Evolutionary conservation across 805 yeast species (phyloP), one percentile per base, ranked within the genome.

Genomic region (Lachancea kluyveri): DNA sequence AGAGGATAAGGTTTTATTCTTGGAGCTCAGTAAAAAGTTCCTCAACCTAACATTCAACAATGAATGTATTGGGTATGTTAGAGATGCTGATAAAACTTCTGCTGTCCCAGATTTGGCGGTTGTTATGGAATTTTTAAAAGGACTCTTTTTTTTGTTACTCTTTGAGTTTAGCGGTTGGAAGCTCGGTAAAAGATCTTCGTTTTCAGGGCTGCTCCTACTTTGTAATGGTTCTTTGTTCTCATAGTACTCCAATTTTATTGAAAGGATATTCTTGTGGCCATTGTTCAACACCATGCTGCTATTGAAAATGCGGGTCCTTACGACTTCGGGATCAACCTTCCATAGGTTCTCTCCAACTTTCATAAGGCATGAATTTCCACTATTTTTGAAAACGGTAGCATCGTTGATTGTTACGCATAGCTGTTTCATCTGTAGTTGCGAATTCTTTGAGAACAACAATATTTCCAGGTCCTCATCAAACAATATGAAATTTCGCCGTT

Each of bases 261-360:
- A n/a, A n/a, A 31, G 12, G 14, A 46, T 17, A 30, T 55, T 55
- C 28, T 48, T 48, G 30, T 48, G 48, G 2, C 57, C 59, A 38
- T 54, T 54, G 33, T 54, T 55, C 60, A 55, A 52, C 1, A 53
- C 57, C 3, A 52, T 51, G 19, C 48, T 51, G 9, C 57, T 51
- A 31, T 45, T 39, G 26, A 54, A 55, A 19, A 54, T 27, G 12
- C 35, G 24, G 4, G 40, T 45, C 5, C 43, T 26, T 17, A 49
- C 40, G n/a, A 42, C 34, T 8, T 38, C 36, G 4, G 33, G 28
- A 16, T 45, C 46, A 22, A 54, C 27, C 21, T 43, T 31, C 44
- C 43, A 49, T 5, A 35, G 23, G 4, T 26, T 17, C 1, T 15
- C 15, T 5, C 26, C 30, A 7, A 26, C 6, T 19, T 30, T 12